Evolutionary conservation across 768 basidiomycete species (phyloP).

Genomic region (Paxillus rubicundulus): DNA sequence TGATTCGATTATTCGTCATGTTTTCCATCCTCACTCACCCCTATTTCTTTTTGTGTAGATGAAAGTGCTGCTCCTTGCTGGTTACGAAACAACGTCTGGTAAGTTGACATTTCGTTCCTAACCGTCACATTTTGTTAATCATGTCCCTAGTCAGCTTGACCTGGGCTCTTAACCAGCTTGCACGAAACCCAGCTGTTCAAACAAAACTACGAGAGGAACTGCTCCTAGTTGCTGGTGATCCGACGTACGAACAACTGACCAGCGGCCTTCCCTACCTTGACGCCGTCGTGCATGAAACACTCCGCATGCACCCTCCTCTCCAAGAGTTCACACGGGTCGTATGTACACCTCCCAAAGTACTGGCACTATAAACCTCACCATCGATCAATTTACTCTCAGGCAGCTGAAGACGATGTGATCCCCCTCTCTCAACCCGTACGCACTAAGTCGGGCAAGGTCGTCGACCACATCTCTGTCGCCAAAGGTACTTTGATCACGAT

Average conservation of each 20-base stretch:
- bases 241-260: conserved; percentile 52
- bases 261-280: conserved; percentile 55
- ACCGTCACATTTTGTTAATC: conserved; percentile 16
- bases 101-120: neutral
- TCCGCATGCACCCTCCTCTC: conserved; percentile 45
- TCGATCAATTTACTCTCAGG: conserved; percentile 37
- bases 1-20: too few species aligned
- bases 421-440: conserved; percentile 53
- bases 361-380: conserved; percentile 30
- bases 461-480: conserved; percentile 42
- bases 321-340: conserved; percentile 18
- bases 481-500: conserved; percentile 46
- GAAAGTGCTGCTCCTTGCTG: conserved; percentile 21
- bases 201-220: conserved; percentile 50
- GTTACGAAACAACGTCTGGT: conserved; percentile 51
- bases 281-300: conserved; percentile 44
- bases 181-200: conserved; percentile 44
- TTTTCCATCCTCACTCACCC: too few species aligned
- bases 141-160: too few species aligned
- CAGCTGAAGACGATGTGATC: conserved; percentile 53
- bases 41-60: neutral
- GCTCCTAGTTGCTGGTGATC: conserved; percentile 42
- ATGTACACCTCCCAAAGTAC: neutral
- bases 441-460: conserved; percentile 38
- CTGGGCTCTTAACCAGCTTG: conserved; percentile 60